Conservation (phyloP, 331 rosid species). For the Pyracantha coccinea region DNA sequence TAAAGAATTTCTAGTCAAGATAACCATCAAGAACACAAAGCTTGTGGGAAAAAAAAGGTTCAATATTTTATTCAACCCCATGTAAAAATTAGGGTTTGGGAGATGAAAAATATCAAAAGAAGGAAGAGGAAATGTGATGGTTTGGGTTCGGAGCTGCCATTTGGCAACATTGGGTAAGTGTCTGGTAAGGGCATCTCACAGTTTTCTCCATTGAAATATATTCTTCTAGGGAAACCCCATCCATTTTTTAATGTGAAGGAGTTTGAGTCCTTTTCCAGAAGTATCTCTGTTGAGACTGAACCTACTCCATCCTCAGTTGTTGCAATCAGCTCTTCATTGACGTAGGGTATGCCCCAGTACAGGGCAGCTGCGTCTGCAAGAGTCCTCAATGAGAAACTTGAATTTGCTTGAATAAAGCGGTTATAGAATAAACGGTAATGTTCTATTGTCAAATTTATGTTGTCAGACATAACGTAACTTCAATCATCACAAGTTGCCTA, state of each 20-base stretch:
- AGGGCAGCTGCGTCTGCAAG: constrained; percentile 65
- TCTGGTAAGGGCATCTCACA: constrained; percentile 70
- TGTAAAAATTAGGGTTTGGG: neutral
- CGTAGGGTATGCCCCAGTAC: constrained; percentile 63
- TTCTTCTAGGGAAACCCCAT: constrained; percentile 67
- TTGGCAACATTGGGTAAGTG: constrained; percentile 57
- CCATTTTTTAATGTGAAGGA: constrained; percentile 61
- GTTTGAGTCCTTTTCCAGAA: constrained; percentile 42
- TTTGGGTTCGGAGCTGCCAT: constrained; percentile 19
- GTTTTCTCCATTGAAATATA: constrained; percentile 70
- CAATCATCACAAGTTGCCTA: no score
- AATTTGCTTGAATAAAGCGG: neutral
- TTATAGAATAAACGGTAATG: neutral
- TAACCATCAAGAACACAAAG: neutral
- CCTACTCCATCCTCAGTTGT: constrained; percentile 30
- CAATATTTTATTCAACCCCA: neutral
- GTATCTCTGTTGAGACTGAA: constrained; percentile 48
- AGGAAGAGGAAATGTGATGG: constrained; percentile 2
- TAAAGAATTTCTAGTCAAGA: neutral
- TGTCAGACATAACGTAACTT: no score
- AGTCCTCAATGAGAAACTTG: neutral
- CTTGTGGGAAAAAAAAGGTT: neutral
- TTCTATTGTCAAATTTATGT: neutral
- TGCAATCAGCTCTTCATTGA: constrained; percentile 42
- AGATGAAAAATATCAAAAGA: constrained; percentile 8